Percentiles rank a stretch among this genome's conserved stretches.
Evolutionary conservation across 345 rosid genomes (phyloP).

Genomic region (Euphorbia tirucalli): DNA sequence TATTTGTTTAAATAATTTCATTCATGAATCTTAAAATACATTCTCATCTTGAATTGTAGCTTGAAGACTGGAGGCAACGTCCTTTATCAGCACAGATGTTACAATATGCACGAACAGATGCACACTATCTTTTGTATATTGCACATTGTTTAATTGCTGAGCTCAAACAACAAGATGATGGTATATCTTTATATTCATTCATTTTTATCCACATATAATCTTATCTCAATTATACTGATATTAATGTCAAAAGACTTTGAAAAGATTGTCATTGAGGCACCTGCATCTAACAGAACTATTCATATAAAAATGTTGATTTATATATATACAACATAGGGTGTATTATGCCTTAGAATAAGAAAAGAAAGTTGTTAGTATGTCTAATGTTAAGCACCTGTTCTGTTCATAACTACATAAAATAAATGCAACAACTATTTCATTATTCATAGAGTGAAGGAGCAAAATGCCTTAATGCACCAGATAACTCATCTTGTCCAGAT

Average conservation of each 20-base stretch:
- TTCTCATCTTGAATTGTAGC: conserved; percentile 43
- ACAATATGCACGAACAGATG: conserved; percentile 76
- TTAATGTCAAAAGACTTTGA: conserved; percentile 1
- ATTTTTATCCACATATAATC: not conserved
- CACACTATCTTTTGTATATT: conserved; percentile 75
- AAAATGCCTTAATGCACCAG: conserved; percentile 54
- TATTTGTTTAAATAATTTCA: not conserved
- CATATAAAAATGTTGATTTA: not conserved
- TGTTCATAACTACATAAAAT: not conserved
- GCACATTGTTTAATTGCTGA: conserved; percentile 59
- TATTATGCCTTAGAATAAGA: not conserved
- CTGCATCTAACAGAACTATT: not conserved
- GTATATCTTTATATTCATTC: conserved; percentile 33
- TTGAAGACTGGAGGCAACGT: conserved; percentile 99
- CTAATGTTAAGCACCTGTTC: not conserved
- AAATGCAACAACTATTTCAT: conserved; percentile 9
- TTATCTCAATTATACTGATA: conserved; percentile 16
- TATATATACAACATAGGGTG: not conserved
- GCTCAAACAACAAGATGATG: conserved; percentile 57
- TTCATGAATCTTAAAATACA: not conserved
- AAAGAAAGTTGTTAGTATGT: not conserved
- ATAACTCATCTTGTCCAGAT: conserved; percentile 61
- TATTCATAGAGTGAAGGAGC: conserved; percentile 36
- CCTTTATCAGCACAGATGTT: conserved; percentile 76
- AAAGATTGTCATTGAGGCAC: not conserved